Conservation (phyloP, 2,329 filamentous ascomycete species). For the Penicillium sp. region DNA sequence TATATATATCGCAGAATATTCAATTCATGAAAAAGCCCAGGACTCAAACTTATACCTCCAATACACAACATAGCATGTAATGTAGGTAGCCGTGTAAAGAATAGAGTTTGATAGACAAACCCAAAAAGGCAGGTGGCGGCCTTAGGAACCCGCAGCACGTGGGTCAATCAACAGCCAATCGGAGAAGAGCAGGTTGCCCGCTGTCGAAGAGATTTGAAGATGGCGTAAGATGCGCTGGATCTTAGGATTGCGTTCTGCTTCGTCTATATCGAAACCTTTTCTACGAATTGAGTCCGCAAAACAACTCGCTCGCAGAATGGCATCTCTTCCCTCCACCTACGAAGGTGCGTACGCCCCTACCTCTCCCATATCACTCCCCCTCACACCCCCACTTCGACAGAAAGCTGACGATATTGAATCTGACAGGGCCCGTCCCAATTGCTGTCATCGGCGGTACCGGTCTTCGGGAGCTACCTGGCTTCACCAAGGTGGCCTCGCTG, state of each 20-base stretch:
- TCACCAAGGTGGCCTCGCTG: constrained; percentile 77
- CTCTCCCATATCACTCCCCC: constrained; percentile 1
- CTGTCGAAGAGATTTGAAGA: constrained; percentile 22
- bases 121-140: constrained; percentile 15
- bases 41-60: too few relatives aligned
- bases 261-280: constrained; percentile 28
- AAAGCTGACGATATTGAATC: constrained; percentile 16
- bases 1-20: neutral
- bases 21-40: fast-evolving
- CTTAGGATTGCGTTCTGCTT: constrained; percentile 22
- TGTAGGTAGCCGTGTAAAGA: neutral
- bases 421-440: constrained; percentile 65
- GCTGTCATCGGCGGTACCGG: constrained; percentile 93
- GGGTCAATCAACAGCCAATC: constrained; percentile 27
- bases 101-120: constrained; percentile 4
- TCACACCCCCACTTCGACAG: constrained; percentile 13
- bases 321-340: constrained; percentile 58
- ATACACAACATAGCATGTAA: too few relatives aligned
- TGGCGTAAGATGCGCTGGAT: constrained; percentile 18
- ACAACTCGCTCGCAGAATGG: constrained; percentile 47
- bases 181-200: constrained; percentile 12
- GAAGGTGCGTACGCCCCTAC: constrained; percentile 49
- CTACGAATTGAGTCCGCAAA: constrained; percentile 34
- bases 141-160: constrained; percentile 25
- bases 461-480: constrained; percentile 81